Evolutionary conservation across 306 rosid species (phyloP).

Genomic region (Sindora glabra): DNA sequence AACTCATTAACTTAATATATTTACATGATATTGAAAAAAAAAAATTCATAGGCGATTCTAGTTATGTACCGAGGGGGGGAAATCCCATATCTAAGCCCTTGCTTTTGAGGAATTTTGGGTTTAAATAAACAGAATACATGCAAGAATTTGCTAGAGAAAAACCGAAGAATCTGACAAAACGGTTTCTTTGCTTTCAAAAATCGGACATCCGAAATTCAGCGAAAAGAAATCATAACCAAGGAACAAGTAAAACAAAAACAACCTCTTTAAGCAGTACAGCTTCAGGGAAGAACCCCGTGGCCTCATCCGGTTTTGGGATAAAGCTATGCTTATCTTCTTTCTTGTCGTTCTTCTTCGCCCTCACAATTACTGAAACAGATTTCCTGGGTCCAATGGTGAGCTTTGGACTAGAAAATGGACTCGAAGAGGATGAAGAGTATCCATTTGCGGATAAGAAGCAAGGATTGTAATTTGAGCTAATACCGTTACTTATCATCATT

Average conservation of each 20-base stretch:
- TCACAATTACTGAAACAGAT: conserved; percentile 32
- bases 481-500: conserved; percentile 5
- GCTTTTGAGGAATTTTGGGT: neutral
- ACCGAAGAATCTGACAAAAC: neutral
- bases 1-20: neutral
- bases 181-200: neutral
- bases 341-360: conserved; percentile 40
- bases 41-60: too few species aligned
- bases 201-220: neutral
- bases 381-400: conserved; percentile 18
- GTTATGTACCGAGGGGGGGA: too few species aligned
- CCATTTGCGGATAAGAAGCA: conserved; percentile 14
- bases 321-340: conserved; percentile 56
- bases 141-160: neutral
- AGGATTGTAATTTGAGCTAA: conserved; percentile 7
- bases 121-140: neutral
- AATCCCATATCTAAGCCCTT: neutral
- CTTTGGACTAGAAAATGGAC: conserved; percentile 20
- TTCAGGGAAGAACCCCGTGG: conserved; percentile 77
- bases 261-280: conserved; percentile 85
- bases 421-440: conserved; percentile 22
- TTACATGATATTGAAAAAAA: too few species aligned
- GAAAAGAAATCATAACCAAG: neutral
- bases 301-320: conserved; percentile 57
- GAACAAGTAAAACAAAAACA: conserved; percentile 13